Conservation (phyloP, 208 protist genomes). For the Borovskyia barvae region DNA sequence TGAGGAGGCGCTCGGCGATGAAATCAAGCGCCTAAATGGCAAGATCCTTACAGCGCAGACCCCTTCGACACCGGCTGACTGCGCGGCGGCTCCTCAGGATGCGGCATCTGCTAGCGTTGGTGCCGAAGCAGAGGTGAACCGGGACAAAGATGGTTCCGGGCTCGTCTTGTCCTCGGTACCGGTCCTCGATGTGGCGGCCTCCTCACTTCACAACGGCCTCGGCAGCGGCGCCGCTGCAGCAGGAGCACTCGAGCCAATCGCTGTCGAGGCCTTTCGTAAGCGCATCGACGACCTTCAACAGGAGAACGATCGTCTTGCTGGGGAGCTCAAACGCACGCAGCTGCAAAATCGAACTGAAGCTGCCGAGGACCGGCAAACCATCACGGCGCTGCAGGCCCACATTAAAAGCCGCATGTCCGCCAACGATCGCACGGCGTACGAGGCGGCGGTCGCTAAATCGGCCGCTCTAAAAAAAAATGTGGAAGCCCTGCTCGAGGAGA, state of each 20-base stretch:
- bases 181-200: not conserved
- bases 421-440: constrained; percentile 29
- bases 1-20: constrained; percentile 42
- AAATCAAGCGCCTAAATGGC: constrained; percentile 22
- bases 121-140: not conserved
- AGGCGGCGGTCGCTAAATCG: constrained; percentile 33
- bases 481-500: constrained; percentile 31
- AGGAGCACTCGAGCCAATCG: constrained; percentile 7
- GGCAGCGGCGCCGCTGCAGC: not conserved
- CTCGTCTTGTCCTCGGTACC: not conserved
- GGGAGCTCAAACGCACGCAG: constrained; percentile 44
- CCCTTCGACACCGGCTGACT: not conserved
- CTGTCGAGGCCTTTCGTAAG: constrained; percentile 15
- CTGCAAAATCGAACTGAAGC: constrained; percentile 21
- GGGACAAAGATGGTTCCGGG: not conserved
- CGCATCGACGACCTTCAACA: constrained; percentile 39
- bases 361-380: constrained; percentile 40
- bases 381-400: constrained; percentile 38
- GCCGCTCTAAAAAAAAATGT: constrained; percentile 36
- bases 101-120: not conserved
- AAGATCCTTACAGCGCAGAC: constrained; percentile 10
- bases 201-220: not conserved
- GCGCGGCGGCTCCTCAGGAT: not conserved
- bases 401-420: constrained; percentile 34
- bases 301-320: constrained; percentile 40